These are phyloP conservation scores for Protomyces gravidus DNA, from an alignment of 1,139 yeast genomes.

Conservation along the genomic window DNA sequence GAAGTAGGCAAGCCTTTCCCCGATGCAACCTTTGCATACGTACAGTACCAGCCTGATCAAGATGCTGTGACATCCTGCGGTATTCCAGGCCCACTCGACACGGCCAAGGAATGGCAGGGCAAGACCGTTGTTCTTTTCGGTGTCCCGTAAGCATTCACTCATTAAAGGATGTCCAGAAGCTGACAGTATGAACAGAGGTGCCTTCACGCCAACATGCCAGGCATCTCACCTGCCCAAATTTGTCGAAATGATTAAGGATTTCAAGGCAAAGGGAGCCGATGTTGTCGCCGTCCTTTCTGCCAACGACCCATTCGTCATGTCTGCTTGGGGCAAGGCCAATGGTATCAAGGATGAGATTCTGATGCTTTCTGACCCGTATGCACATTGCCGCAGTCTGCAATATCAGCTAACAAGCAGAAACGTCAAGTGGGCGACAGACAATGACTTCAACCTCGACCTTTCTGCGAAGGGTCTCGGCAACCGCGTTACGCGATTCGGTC, in stretches of 20 bases:
- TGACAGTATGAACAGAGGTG: slow-evolving; percentile 44
- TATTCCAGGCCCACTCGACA: slow-evolving; percentile 51
- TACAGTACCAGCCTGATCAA: slow-evolving; percentile 52
- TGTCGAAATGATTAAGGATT: slow-evolving; percentile 50
- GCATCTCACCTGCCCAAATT: slow-evolving; percentile 76
- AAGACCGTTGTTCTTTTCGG: slow-evolving; percentile 65
- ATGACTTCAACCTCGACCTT: slow-evolving; percentile 59
- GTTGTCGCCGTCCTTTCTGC: slow-evolving; percentile 67
- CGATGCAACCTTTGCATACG: slow-evolving; percentile 52
- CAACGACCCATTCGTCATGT: slow-evolving; percentile 74
- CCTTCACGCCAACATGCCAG: slow-evolving; percentile 87
- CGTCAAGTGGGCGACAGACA: slow-evolving; percentile 39
- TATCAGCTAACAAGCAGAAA: slow-evolving; percentile 53
- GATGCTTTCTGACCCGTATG: slow-evolving; percentile 37
- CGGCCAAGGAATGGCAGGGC: slow-evolving; percentile 47
- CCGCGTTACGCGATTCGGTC: slow-evolving; percentile 70
- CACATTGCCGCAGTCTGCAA: neutral
- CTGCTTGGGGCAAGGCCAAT: slow-evolving; percentile 47
- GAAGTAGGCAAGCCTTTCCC: slow-evolving; percentile 46
- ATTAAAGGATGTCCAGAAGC: neutral
- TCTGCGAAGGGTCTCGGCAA: slow-evolving; percentile 57
- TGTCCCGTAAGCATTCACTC: slow-evolving; percentile 53
- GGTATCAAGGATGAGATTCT: slow-evolving; percentile 38
- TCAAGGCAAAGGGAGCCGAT: slow-evolving; percentile 66
- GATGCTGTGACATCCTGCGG: slow-evolving; percentile 50